Evolutionary conservation across 495 filamentous ascomycete genomes (phyloP).

Genomic region (Umbilicaria muhlenbergii): DNA sequence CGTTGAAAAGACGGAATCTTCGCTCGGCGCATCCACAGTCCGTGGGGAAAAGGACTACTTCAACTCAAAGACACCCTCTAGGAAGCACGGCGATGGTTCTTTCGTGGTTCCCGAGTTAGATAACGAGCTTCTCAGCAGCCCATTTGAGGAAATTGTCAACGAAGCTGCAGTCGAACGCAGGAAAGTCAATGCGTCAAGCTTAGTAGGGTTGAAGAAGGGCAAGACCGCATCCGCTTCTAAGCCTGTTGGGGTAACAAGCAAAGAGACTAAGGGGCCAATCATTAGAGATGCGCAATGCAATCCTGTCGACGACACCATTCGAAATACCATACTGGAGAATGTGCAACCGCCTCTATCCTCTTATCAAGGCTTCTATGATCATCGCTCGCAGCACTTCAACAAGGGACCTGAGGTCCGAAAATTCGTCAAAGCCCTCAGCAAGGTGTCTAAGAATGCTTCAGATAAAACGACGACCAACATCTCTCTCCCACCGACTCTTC

Average conservation of each 20-base stretch:
- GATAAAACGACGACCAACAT: constrained; percentile 43
- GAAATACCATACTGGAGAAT: constrained; percentile 55
- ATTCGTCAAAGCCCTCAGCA: constrained; percentile 52
- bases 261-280: constrained; percentile 39
- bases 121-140: constrained; percentile 49
- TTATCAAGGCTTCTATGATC: constrained; percentile 65
- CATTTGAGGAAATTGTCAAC: constrained; percentile 45
- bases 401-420: constrained; percentile 61
- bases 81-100: constrained; percentile 20
- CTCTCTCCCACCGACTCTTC: constrained; percentile 43
- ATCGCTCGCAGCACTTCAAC: constrained; percentile 38
- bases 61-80: constrained; percentile 60
- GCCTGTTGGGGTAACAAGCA: constrained; percentile 8
- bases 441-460: constrained; percentile 39
- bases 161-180: constrained; percentile 14
- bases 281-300: constrained; percentile 78
- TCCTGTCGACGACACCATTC: constrained; percentile 60
- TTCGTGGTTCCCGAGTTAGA: constrained; percentile 26
- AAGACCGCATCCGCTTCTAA: constrained; percentile 6
- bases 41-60: constrained; percentile 39
- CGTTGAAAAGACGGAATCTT: constrained; percentile 84
- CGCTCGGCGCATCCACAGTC: constrained; percentile 47
- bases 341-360: constrained; percentile 53
- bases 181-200: neutral
- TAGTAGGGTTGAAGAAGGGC: neutral